Base-by-base conservation (phyloP, 352 stramenopile genomes). In the Globisporangium yorkense region DNA sequence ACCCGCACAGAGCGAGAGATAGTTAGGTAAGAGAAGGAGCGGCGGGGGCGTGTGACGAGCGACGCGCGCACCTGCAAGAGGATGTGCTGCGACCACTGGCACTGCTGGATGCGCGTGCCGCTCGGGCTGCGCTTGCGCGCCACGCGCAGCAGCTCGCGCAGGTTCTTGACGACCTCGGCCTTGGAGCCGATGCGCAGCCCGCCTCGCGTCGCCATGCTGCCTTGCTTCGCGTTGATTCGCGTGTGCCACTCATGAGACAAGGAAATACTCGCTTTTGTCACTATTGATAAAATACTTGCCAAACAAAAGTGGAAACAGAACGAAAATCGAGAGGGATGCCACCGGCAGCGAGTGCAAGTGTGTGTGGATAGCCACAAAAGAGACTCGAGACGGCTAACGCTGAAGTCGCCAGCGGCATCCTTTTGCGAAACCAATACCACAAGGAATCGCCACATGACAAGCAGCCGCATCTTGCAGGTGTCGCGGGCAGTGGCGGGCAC, bases 101-200 rank as follows among this genome's bases (percentile, higher is more conserved):
- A 89, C 24, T 84, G 59, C 6, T 71, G 69, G 20, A 84, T 50
- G 29, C 59, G 74, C 21, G 73, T 63, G 43, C 80, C 62, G 16
- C 18, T 48, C n/a, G 77, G 72, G 31, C 80, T 84, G 56, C 80
- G 81, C 40, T 75, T 63, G 55, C 81, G 80, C 39, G 82, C 66
- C 33, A 92, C 68, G 29, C 80, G 81, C 63, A 94, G 67, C 59
- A 94, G 65, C 51, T 75, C 68, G 51, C 84, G 84, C 61, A 94
- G 63, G 59, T 75, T 88, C 70, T 88, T 91, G 50, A 94, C 58
- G 59, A 88, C 81, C 27, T 92, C 81, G 18, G 71, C 44, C 80
- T 94, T 94, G 56, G 84, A 88, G 63, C 84, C 84, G 59, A 94
- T 85, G 56, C 82, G 84, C 61, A 88, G 54, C 29, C 80, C 81